Conservation (phyloP, 331 rosid species). For the Ulmus americana region DNA sequence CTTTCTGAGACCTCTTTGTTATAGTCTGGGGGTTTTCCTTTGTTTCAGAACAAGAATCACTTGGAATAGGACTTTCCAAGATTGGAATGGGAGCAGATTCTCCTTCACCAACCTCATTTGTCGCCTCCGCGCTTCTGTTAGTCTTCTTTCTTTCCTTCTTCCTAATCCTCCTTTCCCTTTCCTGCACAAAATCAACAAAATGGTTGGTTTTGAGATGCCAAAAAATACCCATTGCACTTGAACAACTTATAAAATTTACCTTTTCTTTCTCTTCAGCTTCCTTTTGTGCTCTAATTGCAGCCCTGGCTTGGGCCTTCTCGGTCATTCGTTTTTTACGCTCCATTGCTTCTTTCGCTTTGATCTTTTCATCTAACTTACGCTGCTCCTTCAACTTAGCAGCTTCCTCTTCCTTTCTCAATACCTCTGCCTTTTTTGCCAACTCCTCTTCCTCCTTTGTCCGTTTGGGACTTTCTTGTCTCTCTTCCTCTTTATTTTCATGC, state of each 20-base stretch:
- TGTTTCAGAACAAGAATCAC: slow-evolving; percentile 30
- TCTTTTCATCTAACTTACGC: slow-evolving; percentile 65
- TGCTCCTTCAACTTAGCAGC: slow-evolving; percentile 59
- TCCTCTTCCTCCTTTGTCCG: slow-evolving; percentile 21
- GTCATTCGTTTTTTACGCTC: slow-evolving; percentile 61
- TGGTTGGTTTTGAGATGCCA: no score
- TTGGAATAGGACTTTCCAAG: slow-evolving; percentile 26
- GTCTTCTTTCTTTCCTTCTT: slow-evolving; percentile 70
- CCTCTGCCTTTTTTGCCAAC: slow-evolving; percentile 37
- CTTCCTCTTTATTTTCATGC: slow-evolving; percentile 42
- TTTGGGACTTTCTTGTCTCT: slow-evolving; percentile 32
- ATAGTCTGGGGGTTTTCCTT: slow-evolving; percentile 35
- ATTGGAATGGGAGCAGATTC: slow-evolving; percentile 38
- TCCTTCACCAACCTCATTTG: slow-evolving; percentile 28
- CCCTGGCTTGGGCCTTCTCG: slow-evolving; percentile 71
- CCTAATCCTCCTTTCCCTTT: slow-evolving; percentile 57
- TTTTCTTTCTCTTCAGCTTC: slow-evolving; percentile 85
- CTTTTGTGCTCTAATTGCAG: slow-evolving; percentile 60
- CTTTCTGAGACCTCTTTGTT: slow-evolving; percentile 43
- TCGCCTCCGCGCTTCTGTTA: slow-evolving; percentile 22
- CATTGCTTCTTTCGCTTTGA: slow-evolving; percentile 72
- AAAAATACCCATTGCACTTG: background rate
- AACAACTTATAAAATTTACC: slow-evolving; percentile 31
- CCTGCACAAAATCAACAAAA: slow-evolving; percentile 33
- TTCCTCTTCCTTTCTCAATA: slow-evolving; percentile 59